These are phyloP conservation scores for Claviceps fusiformis DNA, from an alignment of 2,329 filamentous ascomycete genomes.

Conservation along the genomic window DNA sequence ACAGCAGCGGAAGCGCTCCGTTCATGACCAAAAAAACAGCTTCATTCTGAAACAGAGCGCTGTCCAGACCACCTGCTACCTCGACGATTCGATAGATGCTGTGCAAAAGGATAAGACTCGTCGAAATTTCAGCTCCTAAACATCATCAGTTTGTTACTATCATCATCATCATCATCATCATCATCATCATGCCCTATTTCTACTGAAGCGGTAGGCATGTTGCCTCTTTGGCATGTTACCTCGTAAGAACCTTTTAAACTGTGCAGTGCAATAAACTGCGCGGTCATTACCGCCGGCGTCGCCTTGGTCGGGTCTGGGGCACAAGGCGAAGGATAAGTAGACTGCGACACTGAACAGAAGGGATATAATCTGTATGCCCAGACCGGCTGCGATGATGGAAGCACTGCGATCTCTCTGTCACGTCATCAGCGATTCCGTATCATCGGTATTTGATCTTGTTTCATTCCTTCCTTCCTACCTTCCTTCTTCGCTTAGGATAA, in stretches of 20 bases:
- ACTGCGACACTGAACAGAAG: constrained; percentile 25
- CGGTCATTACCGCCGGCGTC: constrained; percentile 13
- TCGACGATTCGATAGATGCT: constrained; percentile 28
- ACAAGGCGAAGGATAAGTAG: constrained; percentile 27
- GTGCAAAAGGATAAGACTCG: constrained; percentile 25
- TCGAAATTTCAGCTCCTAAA: constrained; percentile 8
- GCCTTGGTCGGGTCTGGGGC: constrained; percentile 23
- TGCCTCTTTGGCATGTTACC: constrained; percentile 17
- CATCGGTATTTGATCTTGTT: too few species aligned
- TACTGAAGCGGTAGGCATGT: constrained; percentile 1
- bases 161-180: too few species aligned
- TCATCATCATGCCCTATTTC: too few species aligned
- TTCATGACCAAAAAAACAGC: too few species aligned
- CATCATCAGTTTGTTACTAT: too few species aligned
- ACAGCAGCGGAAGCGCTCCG: too few species aligned
- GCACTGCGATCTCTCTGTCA: too few species aligned
- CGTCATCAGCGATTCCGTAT: too few species aligned
- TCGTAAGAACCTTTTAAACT: constrained; percentile 22
- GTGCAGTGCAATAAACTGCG: too few species aligned
- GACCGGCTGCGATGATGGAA: constrained; percentile 23
- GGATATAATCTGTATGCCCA: constrained; percentile 29
- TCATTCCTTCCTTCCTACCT: too few species aligned
- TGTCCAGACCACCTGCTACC: constrained; percentile 17
- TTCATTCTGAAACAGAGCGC: too few species aligned
- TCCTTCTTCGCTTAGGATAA: too few species aligned